These are phyloP conservation scores for Lavandula angustifolia DNA, from an alignment of 257 asterid genomes.

Conservation along the genomic window DNA sequence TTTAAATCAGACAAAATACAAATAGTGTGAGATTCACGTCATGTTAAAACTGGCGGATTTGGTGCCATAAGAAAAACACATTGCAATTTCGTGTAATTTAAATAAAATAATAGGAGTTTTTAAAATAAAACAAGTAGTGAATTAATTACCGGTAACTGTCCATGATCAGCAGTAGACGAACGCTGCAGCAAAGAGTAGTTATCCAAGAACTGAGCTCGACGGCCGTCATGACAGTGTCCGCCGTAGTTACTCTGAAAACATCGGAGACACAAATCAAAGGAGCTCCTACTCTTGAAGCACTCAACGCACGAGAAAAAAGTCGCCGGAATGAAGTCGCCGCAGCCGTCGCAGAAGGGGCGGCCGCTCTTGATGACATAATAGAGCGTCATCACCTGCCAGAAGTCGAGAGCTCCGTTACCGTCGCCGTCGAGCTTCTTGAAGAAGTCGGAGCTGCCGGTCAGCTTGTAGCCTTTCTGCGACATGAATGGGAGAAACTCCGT, in stretches of 20 bases:
- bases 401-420: constrained; percentile 32
- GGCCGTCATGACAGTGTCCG: not conserved
- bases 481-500: constrained; percentile 30
- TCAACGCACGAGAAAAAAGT: constrained; percentile 32
- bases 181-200: constrained; percentile 25
- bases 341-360: constrained; percentile 36
- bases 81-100: too few species aligned
- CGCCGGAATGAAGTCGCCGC: constrained; percentile 29
- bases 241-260: not conserved
- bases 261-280: constrained; percentile 14
- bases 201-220: constrained; percentile 16
- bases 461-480: constrained; percentile 27
- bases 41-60: too few species aligned
- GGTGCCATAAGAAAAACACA: too few species aligned
- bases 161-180: not conserved
- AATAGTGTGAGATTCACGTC: too few species aligned
- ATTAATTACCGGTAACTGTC: not conserved
- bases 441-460: constrained; percentile 23
- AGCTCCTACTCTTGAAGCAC: constrained; percentile 17
- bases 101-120: too few species aligned
- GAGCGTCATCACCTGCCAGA: constrained; percentile 35
- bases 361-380: constrained; percentile 36
- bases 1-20: too few species aligned
- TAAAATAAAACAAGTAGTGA: too few species aligned
- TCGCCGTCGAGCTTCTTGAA: constrained; percentile 32